Conservation (phyloP, 176 grass and related monocot genomes). For the Eleusine coracana region DNA sequence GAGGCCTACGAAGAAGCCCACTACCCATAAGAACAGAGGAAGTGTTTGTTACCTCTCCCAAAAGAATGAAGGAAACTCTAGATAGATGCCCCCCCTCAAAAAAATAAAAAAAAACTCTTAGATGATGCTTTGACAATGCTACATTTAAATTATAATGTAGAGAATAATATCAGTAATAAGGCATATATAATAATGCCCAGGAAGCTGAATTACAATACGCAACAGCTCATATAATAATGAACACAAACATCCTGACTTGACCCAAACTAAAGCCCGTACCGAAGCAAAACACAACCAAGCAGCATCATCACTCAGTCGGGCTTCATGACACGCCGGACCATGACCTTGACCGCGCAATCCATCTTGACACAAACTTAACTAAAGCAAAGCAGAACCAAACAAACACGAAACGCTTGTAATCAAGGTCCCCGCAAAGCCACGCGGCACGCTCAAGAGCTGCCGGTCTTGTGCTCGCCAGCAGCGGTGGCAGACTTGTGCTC, state of each 20-base stretch:
- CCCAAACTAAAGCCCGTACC: constrained; percentile 35
- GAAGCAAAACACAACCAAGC: background rate
- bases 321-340: constrained; percentile 38
- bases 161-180: constrained; percentile 19
- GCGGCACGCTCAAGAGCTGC: constrained; percentile 8
- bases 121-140: background rate
- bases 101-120: too few species aligned
- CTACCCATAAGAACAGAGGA: too few species aligned
- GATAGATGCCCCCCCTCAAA: too few species aligned
- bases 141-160: background rate
- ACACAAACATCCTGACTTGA: constrained; percentile 31
- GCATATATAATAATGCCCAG: constrained; percentile 22
- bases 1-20: background rate
- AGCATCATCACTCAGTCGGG: constrained; percentile 1
- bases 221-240: constrained; percentile 15
- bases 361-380: constrained; percentile 28
- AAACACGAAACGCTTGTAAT: constrained; percentile 24
- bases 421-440: constrained; percentile 8
- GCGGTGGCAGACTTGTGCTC: constrained; percentile 36
- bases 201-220: constrained; percentile 23
- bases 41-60: too few species aligned
- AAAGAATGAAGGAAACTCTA: too few species aligned
- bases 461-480: constrained; percentile 50
- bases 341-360: constrained; percentile 19
- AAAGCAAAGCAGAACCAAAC: constrained; percentile 34